These are phyloP conservation scores for Saturnispora sekii DNA, from an alignment of 805 yeast genomes.

Conservation along the genomic window DNA sequence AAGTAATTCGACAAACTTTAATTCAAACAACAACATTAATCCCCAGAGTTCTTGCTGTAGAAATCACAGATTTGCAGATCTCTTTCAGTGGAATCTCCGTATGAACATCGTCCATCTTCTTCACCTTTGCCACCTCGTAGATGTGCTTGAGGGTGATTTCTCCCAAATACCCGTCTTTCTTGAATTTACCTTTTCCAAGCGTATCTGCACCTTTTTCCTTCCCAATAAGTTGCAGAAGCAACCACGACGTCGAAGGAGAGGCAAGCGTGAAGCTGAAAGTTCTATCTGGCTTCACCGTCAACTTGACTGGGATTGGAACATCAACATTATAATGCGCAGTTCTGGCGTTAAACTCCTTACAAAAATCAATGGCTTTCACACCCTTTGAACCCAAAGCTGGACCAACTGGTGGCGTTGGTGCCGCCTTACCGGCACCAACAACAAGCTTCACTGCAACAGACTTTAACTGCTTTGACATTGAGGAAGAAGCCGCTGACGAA, in stretches of 20 bases:
- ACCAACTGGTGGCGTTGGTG: conserved; percentile 98
- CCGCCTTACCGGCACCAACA: conserved; percentile 96
- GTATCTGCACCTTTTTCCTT: conserved; percentile 68
- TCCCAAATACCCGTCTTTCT: conserved; percentile 25
- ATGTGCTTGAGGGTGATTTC: conserved; percentile 71
- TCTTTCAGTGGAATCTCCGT: conserved; percentile 58
- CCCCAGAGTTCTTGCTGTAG: conserved; percentile 87
- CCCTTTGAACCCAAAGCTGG: conserved; percentile 98
- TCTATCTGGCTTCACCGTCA: conserved; percentile 89
- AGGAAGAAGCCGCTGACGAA: too few relatives aligned
- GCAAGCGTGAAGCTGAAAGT: conserved; percentile 77
- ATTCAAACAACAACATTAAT: conserved; percentile 62
- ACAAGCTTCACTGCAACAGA: conserved; percentile 74
- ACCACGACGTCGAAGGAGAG: conserved; percentile 86
- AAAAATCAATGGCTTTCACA: conserved; percentile 95
- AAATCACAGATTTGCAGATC: conserved; percentile 72
- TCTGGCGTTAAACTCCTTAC: conserved; percentile 96
- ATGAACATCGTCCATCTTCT: conserved; percentile 78
- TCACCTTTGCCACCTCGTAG: conserved; percentile 90
- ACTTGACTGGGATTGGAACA: conserved; percentile 77
- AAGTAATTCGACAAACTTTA: background rate
- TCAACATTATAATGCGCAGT: conserved; percentile 84
- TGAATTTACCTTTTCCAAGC: conserved; percentile 53
- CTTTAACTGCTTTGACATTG: conserved; percentile 29
- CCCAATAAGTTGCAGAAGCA: conserved; percentile 73